Evolutionary conservation across 305 asterid genomes (phyloP).

Genomic region (Solanum hybrid): DNA sequence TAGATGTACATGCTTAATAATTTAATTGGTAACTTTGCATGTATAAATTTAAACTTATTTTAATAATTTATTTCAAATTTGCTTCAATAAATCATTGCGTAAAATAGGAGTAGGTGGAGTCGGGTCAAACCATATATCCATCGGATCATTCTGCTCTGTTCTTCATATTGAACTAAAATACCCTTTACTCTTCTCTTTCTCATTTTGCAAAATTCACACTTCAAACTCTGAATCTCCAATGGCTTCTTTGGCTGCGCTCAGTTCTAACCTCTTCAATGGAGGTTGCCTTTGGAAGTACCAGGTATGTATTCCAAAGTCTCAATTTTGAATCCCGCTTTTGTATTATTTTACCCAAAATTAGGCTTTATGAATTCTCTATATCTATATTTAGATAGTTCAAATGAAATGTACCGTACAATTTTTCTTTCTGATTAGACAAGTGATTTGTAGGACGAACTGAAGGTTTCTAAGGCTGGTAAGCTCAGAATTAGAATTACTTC

Average conservation of each 20-base stretch:
- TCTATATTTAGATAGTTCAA: background rate
- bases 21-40: background rate
- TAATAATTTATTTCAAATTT: background rate
- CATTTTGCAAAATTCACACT: background rate
- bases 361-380: background rate
- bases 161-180: background rate
- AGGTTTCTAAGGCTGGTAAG: conserved; percentile 18
- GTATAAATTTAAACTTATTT: background rate
- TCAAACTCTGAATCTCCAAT: conserved; percentile 1
- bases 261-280: conserved; percentile 26
- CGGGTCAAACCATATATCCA: background rate
- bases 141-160: background rate
- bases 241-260: conserved; percentile 35
- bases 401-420: background rate
- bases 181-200: background rate
- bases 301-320: conserved; percentile 21
- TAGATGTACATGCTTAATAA: no score
- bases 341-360: background rate
- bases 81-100: background rate
- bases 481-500: conserved; percentile 44
- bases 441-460: conserved; percentile 29
- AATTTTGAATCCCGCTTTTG: background rate
- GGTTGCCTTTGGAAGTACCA: conserved; percentile 27
- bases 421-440: background rate
- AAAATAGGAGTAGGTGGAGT: background rate